Percentiles rank a stretch among this genome's conserved stretches.
phyloP scores from a whole-genome alignment of 148 eudicot genomes.

The Vaccinium vitisidaea region DNA sequence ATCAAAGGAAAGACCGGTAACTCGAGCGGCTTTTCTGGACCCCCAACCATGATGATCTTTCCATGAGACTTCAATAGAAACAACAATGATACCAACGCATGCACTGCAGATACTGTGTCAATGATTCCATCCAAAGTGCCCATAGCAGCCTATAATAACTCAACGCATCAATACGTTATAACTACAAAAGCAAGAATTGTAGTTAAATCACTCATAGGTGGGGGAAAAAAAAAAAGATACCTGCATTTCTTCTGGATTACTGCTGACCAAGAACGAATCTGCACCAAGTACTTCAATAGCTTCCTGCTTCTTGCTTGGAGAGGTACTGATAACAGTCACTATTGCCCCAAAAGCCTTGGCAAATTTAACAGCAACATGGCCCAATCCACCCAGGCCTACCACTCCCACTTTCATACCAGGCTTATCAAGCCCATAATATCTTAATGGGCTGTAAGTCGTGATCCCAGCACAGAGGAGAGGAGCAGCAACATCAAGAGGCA shows the following conservation, averaged over 20 bases:
- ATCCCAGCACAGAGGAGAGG: constrained; percentile 39
- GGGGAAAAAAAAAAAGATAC: background rate
- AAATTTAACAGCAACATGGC: constrained; percentile 33
- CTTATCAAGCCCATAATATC: constrained; percentile 31
- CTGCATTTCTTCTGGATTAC: constrained; percentile 24
- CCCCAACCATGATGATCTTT: constrained; percentile 24
- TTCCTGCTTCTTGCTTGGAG: constrained; percentile 26
- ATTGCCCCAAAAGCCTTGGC: constrained; percentile 29
- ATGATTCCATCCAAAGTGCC: constrained; percentile 25
- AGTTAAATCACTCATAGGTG: background rate
- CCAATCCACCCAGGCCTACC: constrained; percentile 24
- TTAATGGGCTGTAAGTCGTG: constrained; percentile 31
- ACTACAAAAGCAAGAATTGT: background rate
- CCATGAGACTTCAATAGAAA: constrained; percentile 18
- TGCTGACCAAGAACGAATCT: constrained; percentile 23
- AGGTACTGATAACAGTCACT: constrained; percentile 34
- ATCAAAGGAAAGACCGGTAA: background rate
- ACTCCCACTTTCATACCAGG: constrained; percentile 29
- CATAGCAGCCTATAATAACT: constrained; percentile 18
- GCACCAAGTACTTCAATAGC: constrained; percentile 25
- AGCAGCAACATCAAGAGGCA: constrained; percentile 30
- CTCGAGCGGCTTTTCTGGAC: background rate
- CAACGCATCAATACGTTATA: background rate
- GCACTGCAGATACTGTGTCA: constrained; percentile 24
- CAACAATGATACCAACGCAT: constrained; percentile 14